Percentiles rank a stretch among this genome's conserved stretches.
These are phyloP conservation scores for Bromus sterilis DNA, from an alignment of 176 grass and related monocot species.

Conservation along the genomic window DNA sequence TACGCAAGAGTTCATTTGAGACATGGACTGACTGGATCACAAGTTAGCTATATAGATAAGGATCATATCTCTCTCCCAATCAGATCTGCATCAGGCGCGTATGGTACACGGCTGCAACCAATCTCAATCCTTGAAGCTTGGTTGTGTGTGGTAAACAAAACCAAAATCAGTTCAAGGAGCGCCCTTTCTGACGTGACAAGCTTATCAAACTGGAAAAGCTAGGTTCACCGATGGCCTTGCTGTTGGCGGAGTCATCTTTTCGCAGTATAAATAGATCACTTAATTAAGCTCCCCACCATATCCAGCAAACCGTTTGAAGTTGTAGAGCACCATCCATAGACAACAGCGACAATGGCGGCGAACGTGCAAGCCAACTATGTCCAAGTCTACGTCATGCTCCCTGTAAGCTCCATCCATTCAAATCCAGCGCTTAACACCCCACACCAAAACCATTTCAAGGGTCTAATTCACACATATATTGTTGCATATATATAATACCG, in stretches of 20 bases:
- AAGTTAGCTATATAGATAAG: not conserved
- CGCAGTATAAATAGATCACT: constrained; percentile 28
- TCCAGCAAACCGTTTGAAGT: not conserved
- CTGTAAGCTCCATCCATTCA: constrained; percentile 31
- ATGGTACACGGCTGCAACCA: too few species aligned
- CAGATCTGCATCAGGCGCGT: not conserved
- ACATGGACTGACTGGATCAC: not conserved
- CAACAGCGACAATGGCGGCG: constrained; percentile 8
- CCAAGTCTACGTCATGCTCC: constrained; percentile 63
- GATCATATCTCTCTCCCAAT: not conserved
- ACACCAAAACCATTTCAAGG: not conserved
- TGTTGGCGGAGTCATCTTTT: not conserved
- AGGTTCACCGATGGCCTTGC: not conserved
- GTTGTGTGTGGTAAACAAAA: not conserved
- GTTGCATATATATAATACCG: not conserved
- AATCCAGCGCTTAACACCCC: not conserved
- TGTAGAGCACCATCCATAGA: not conserved
- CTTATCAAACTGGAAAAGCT: not conserved
- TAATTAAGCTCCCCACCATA: not conserved
- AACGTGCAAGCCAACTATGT: constrained; percentile 54
- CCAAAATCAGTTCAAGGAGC: not conserved
- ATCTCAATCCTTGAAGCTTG: not conserved
- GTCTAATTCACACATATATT: not conserved
- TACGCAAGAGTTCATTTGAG: not conserved
- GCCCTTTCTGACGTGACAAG: not conserved